Percentiles rank a stretch among this genome's conserved stretches.
Conservation (phyloP, 2,329 filamentous ascomycete genomes). For the Colletotrichum destructivum region DNA sequence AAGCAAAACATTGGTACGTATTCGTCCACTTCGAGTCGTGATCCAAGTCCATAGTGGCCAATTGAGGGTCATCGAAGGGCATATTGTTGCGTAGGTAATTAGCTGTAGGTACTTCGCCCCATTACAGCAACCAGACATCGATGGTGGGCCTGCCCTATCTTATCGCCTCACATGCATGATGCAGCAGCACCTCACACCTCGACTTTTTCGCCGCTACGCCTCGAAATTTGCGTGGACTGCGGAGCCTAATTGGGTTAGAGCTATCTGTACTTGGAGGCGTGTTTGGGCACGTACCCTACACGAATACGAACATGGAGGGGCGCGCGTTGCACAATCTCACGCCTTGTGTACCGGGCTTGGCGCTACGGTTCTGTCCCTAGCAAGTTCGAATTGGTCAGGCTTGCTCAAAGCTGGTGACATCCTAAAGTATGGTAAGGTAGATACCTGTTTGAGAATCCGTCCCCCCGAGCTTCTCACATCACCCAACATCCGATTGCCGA, state of each 20-base stretch:
- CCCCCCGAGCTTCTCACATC: constrained; percentile 14
- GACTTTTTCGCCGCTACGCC: constrained; percentile 28
- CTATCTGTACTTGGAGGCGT: not conserved
- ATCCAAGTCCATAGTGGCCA: not conserved
- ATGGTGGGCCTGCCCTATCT: constrained; percentile 8
- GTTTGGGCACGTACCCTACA: constrained; percentile 13
- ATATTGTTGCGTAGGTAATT: not conserved
- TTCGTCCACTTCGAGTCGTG: too few species aligned
- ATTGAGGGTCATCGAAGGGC: not conserved
- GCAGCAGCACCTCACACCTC: constrained; percentile 19
- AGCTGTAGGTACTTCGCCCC: too few species aligned
- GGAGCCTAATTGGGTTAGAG: not conserved
- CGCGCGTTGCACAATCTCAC: constrained; percentile 4
- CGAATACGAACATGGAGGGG: constrained; percentile 42
- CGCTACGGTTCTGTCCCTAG: not conserved
- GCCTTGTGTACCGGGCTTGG: constrained; percentile 7
- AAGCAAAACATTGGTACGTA: not conserved
- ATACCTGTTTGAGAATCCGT: not conserved
- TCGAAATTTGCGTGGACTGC: constrained; percentile 4
- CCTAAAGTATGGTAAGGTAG: constrained; percentile 8
- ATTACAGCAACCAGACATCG: too few species aligned
- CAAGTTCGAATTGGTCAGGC: not conserved
- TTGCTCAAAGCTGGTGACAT: constrained; percentile 2
- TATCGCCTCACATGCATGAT: constrained; percentile 26
- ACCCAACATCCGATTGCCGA: constrained; percentile 36